phyloP scores from a whole-genome alignment of 805 yeast genomes.

The Groenewaldozyma tartarivorans region DNA sequence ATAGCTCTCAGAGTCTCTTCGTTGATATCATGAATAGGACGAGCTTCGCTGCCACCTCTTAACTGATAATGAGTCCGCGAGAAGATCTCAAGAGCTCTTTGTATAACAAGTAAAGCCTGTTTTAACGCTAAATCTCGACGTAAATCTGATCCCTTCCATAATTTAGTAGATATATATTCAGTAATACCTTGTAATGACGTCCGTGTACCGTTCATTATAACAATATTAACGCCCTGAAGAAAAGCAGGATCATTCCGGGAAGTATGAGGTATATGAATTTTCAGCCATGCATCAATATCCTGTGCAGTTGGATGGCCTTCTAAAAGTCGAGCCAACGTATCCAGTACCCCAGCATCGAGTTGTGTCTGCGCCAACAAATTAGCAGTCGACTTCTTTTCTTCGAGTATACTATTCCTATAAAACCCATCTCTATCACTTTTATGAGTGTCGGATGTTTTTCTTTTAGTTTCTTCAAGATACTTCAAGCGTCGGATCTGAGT shows the following conservation, averaged over 20 bases:
- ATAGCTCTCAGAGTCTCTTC: neutral
- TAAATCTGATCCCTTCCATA: neutral
- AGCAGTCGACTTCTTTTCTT: neutral
- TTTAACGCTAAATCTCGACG: neutral
- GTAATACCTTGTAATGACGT: neutral
- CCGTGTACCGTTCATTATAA: neutral
- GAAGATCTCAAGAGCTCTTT: neutral
- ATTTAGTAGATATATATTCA: neutral
- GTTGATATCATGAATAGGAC: neutral
- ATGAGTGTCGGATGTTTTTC: neutral
- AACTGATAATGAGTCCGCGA: neutral
- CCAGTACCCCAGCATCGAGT: neutral
- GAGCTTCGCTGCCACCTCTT: neutral
- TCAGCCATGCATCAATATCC: neutral
- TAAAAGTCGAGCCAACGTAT: neutral
- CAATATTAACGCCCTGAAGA: neutral
- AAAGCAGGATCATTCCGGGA: neutral
- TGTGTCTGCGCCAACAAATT: neutral
- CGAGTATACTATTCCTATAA: neutral
- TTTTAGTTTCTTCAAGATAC: conserved; percentile 7
- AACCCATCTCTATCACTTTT: neutral
- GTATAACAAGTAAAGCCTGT: neutral
- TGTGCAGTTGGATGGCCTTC: neutral
- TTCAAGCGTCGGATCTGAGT: conserved; percentile 14
- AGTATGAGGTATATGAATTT: neutral